phyloP scores from a whole-genome alignment of 2,329 filamentous ascomycete genomes.

The Colletotrichum zoysiae region DNA sequence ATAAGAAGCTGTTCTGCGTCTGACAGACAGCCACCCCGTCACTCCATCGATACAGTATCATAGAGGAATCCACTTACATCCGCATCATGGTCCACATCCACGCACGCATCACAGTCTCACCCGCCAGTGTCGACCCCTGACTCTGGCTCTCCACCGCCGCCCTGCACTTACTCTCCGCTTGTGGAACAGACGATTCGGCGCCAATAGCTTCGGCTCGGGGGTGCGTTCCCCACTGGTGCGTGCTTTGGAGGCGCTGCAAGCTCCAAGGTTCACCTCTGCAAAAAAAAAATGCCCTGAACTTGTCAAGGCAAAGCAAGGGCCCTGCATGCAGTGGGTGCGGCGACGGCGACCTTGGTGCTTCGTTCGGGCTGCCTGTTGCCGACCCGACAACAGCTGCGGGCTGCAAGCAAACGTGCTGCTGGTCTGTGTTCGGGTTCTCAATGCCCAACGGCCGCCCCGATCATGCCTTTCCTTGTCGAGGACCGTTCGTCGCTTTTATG shows the following conservation, averaged over 20 bases:
- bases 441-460: constrained; percentile 26
- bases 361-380: constrained; percentile 33
- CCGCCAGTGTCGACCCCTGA: constrained; percentile 6
- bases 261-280: constrained; percentile 34
- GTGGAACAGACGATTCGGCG: constrained; percentile 40
- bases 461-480: constrained; percentile 36
- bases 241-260: constrained; percentile 36
- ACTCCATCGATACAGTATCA: neutral
- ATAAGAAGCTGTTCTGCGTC: constrained; percentile 2
- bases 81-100: neutral
- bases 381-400: constrained; percentile 18
- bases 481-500: constrained; percentile 35
- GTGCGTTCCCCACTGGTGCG: constrained; percentile 19
- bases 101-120: neutral
- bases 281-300: constrained; percentile 12
- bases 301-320: constrained; percentile 27
- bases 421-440: constrained; percentile 26
- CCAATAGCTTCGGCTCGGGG: constrained; percentile 33
- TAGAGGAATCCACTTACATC: neutral
- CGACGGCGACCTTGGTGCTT: constrained; percentile 9
- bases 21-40: neutral
- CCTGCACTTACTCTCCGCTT: constrained; percentile 20
- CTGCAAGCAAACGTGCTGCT: constrained; percentile 20
- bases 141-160: constrained; percentile 18
- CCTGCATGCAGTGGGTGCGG: constrained; percentile 25